Conservation (phyloP, 441 rosid species). For the Erysimum cheiri region DNA sequence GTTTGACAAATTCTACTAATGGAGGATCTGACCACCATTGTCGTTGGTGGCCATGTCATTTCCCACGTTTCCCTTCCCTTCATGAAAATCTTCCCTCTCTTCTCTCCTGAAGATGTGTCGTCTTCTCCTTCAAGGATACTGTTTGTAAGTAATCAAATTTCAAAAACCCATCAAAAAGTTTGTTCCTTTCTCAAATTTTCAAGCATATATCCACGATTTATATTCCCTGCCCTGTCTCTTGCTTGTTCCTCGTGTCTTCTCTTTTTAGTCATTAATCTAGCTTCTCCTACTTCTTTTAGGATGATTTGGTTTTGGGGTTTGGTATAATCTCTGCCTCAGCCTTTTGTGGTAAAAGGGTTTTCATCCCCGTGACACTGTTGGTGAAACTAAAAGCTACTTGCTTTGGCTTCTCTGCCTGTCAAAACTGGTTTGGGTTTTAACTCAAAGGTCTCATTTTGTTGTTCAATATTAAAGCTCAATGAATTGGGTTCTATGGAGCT, state of each 20-base stretch:
- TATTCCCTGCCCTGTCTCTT: conserved; percentile 26
- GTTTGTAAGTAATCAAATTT: conserved; percentile 11
- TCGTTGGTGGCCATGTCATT: conserved; percentile 29
- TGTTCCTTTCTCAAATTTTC: conserved; percentile 37
- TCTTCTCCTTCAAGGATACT: conserved; percentile 37
- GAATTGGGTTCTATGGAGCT: conserved; percentile 55
- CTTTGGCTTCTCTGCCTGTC: conserved; percentile 32
- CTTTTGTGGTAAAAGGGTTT: conserved; percentile 41
- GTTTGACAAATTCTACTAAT: conserved; percentile 9
- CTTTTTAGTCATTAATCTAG: conserved; percentile 3
- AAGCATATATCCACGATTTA: neutral
- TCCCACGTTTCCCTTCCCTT: conserved; percentile 27
- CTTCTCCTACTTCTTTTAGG: conserved; percentile 11
- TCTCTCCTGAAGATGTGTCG: conserved; percentile 2
- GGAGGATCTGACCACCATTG: conserved; percentile 29
- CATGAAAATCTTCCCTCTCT: neutral
- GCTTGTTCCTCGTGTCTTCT: conserved; percentile 34
- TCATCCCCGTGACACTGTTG: conserved; percentile 28
- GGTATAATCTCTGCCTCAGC: conserved; percentile 35
- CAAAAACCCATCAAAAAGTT: conserved; percentile 23
- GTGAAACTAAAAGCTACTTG: conserved; percentile 35
- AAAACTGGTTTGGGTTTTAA: conserved; percentile 32
- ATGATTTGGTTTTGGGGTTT: conserved; percentile 36
- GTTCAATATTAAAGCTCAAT: conserved; percentile 42
- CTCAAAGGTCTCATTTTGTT: conserved; percentile 21